These are phyloP conservation scores for Tolypocladium guangdongense DNA, from an alignment of 2,329 filamentous ascomycete genomes.

Conservation along the genomic window DNA sequence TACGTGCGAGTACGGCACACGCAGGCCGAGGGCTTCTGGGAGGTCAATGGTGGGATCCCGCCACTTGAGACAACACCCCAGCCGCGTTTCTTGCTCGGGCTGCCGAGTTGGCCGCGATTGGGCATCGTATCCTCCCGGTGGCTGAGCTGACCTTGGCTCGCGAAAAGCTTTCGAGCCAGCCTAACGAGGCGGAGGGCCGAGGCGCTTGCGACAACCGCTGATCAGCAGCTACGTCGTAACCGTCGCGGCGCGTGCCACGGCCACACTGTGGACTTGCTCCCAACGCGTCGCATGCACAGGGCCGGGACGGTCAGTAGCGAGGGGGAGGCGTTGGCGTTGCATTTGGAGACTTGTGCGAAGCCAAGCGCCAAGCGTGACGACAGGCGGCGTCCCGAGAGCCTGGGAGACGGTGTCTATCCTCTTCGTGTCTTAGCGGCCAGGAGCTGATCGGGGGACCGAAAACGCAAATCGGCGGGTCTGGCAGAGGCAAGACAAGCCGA, in stretches of 20 bases:
- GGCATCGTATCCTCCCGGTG: neutral
- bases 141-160: neutral
- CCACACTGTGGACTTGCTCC: neutral
- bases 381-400: slow-evolving; percentile 4
- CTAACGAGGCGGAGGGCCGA: neutral
- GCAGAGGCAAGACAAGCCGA: neutral
- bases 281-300: neutral
- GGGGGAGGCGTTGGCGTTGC: neutral
- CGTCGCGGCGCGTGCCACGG: neutral
- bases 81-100: neutral
- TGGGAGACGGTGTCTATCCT: neutral
- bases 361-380: neutral
- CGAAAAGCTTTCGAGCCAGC: neutral
- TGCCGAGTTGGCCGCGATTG: slow-evolving; percentile 1
- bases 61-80: neutral
- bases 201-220: neutral
- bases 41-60: neutral
- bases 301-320: neutral
- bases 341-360: neutral
- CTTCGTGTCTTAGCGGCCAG: slow-evolving; percentile 4
- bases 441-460: neutral
- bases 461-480: slow-evolving; percentile 3
- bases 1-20: neutral
- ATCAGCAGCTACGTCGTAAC: neutral
- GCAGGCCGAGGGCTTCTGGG: neutral